Conservation (phyloP, 768 basidiomycete genomes). For the Leccinum aurantiacum region DNA sequence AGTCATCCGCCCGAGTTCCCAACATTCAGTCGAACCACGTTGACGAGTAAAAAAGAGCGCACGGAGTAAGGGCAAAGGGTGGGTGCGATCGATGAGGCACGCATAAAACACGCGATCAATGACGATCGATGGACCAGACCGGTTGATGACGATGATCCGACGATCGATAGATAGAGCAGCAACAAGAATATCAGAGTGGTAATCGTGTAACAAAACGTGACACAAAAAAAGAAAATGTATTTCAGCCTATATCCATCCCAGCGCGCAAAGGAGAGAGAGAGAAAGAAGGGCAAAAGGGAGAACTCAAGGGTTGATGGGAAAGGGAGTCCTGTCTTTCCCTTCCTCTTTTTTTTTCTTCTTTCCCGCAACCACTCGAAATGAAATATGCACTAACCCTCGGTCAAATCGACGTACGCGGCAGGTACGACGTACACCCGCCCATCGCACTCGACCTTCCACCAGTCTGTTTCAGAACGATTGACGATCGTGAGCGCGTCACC, state of each 20-base stretch:
- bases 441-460: slow-evolving; percentile 94
- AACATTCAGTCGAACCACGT: background rate
- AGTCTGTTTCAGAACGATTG: slow-evolving; percentile 80
- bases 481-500: slow-evolving; percentile 78
- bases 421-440: slow-evolving; percentile 90
- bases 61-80: background rate
- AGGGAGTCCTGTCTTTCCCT: background rate
- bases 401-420: slow-evolving; percentile 83
- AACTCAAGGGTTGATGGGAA: slow-evolving; percentile 47
- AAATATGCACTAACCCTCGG: slow-evolving; percentile 68
- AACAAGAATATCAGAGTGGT: background rate
- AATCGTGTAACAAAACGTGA: background rate
- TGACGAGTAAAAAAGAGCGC: background rate
- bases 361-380: slow-evolving; percentile 21
- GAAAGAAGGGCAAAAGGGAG: slow-evolving; percentile 48
- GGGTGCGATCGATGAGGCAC: background rate
- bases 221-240: slow-evolving; percentile 51
- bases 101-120: background rate
- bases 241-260: slow-evolving; percentile 75
- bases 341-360: slow-evolving; percentile 10
- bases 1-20: background rate
- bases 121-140: background rate
- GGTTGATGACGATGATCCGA: background rate
- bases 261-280: slow-evolving; percentile 45
- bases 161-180: slow-evolving; percentile 27